These are phyloP conservation scores for Jatropha multifida DNA, from an alignment of 441 rosid genomes.

Conservation along the genomic window DNA sequence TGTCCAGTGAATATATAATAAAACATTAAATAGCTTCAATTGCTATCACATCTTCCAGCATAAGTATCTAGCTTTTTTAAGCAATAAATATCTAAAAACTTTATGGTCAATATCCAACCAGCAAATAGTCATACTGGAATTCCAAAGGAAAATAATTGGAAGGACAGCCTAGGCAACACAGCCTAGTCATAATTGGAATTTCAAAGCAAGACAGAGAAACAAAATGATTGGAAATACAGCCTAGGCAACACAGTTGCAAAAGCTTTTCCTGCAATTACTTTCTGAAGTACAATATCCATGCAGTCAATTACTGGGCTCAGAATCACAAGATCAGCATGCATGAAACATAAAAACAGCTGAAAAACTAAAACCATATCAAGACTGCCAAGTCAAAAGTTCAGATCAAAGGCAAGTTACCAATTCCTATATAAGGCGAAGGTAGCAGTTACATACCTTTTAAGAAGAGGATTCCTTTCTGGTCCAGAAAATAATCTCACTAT, in stretches of 20 bases:
- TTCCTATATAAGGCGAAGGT: background rate
- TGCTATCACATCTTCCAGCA: background rate
- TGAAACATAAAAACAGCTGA: background rate
- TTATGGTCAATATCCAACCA: conserved; percentile 2
- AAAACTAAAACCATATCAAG: background rate
- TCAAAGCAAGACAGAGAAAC: conserved; percentile 3
- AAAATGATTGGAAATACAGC: background rate
- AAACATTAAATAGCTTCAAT: conserved; percentile 2
- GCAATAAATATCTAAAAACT: background rate
- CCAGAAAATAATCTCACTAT: conserved; percentile 69
- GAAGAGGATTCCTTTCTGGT: conserved; percentile 71
- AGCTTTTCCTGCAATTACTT: background rate
- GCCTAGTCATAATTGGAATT: too few species aligned
- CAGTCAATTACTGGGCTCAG: background rate
- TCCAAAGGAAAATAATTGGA: conserved; percentile 3
- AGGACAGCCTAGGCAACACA: background rate
- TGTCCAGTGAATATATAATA: background rate
- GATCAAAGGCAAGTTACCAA: background rate
- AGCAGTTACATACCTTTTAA: conserved; percentile 48
- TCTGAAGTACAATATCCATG: background rate
- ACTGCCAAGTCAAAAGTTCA: background rate
- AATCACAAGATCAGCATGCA: background rate
- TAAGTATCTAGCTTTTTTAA: background rate
- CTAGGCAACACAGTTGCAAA: background rate
- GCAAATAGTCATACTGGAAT: background rate